Evolutionary conservation across 1,139 yeast species (phyloP), one percentile per base, ranked within the genome.

Genomic region (Eremothecium cymbalariae): DNA sequence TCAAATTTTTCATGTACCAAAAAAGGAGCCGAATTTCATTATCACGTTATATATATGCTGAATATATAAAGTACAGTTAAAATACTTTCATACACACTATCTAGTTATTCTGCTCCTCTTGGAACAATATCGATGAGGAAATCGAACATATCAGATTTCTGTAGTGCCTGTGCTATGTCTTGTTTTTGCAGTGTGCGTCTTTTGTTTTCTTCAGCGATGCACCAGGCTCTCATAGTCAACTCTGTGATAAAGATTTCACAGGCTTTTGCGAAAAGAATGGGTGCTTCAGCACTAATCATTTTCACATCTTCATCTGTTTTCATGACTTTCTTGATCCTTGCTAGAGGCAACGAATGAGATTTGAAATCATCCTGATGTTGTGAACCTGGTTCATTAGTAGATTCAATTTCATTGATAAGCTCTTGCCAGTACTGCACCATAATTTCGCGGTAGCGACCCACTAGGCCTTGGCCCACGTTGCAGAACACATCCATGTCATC

Each of bases 351-450:
- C 46, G 88, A 95, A 58, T 93, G 96, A 47, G 84, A 82, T 58
- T 85, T 86, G 63, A 90, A 90, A 59, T 86, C 95, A 55, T 57
- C 57, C 20, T 48, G 43, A 31, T 45, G 44, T 20, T 42, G 41
- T 6, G 53, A 46, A 7, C 51, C 52, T 0, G 57, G 57, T 28
- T 57, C 62, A 29, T 57, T 57, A 11, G 57, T 50, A 14, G 47
- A 38, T 59, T 90, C 98, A 36, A 90, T 85, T 39, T 80, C 74
- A 57, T 86, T 86, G 59, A 90, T 88, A 8, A 90, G 77, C 50
- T 83, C 94, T 62, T 90, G 98, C 98, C 98, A 90, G 58, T 88
- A 90, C 46, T 82, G 88, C 72, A 88, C 79, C 90, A 90, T 82
- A 64, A 79, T 72, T 48, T 84, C 90, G 42, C 86, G 71, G 59